Evolutionary conservation across 495 filamentous ascomycete species (phyloP).

Genomic region (Hypoxylon intermedium): DNA sequence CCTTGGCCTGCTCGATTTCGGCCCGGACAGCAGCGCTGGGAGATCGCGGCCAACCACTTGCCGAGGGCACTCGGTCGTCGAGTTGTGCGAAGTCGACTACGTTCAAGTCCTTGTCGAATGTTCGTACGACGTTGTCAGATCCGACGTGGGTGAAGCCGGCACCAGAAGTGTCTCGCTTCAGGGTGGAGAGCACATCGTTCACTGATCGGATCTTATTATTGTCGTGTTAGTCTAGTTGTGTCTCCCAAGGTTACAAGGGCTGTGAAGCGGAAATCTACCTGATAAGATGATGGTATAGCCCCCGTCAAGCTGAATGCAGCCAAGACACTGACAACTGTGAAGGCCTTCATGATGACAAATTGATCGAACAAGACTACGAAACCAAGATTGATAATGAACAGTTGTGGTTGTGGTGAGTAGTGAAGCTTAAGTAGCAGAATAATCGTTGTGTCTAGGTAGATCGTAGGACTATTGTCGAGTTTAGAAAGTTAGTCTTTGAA

Average conservation of each 20-base stretch:
- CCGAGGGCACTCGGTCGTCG: not conserved
- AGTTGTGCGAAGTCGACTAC: conserved; percentile 29
- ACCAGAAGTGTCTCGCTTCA: conserved; percentile 23
- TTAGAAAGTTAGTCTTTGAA: too few relatives aligned
- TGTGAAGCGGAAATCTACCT: conserved; percentile 1
- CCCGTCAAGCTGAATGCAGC: conserved; percentile 2
- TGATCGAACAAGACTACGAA: not conserved
- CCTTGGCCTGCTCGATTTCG: conserved; percentile 18
- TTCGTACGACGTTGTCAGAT: conserved; percentile 30
- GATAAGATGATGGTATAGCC: conserved; percentile 19
- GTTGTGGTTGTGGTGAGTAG: too few relatives aligned
- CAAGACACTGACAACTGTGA: conserved; percentile 9
- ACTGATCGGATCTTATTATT: conserved; percentile 11
- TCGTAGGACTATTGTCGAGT: too few relatives aligned
- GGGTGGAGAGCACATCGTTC: conserved; percentile 10
- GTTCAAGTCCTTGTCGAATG: conserved; percentile 28
- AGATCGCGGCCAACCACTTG: conserved; percentile 7
- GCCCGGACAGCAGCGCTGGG: conserved; percentile 20
- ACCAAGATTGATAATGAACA: not conserved
- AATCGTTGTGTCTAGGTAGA: too few relatives aligned
- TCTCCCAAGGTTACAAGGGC: not conserved
- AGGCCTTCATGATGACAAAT: conserved; percentile 21
- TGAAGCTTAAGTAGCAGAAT: too few relatives aligned
- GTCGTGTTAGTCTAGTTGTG: not conserved
- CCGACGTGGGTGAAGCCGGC: conserved; percentile 32